A percentile compares a stretch with the other conserved stretches of the same genome.
phyloP scores from a whole-genome alignment of 345 rosid species.

The Anastatica hierochuntica region DNA sequence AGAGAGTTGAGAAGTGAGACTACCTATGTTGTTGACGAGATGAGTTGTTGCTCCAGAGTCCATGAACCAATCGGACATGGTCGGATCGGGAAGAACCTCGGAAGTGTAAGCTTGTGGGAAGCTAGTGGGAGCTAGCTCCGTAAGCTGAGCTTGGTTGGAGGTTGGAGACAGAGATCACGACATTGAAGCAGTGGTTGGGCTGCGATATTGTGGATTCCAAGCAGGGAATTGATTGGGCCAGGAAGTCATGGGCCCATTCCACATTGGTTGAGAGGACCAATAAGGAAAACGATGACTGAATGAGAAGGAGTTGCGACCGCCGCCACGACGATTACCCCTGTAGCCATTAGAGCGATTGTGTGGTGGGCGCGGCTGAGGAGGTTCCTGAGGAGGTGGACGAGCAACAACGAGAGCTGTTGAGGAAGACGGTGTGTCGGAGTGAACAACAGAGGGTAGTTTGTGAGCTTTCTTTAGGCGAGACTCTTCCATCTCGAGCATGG shows the following conservation, averaged over 20 bases:
- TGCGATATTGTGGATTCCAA: neutral
- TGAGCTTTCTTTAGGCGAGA: too few species aligned
- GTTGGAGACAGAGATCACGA: too few species aligned
- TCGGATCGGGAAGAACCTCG: neutral
- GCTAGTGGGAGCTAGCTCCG: neutral
- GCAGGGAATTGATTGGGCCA: too few species aligned
- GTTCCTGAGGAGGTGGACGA: constrained; percentile 9
- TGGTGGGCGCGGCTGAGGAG: constrained; percentile 37
- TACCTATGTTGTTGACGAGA: neutral
- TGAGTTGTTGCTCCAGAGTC: neutral
- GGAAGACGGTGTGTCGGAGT: too few species aligned
- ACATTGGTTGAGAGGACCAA: neutral
- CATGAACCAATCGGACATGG: neutral
- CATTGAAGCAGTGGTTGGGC: too few species aligned
- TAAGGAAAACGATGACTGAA: neutral
- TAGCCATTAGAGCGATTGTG: neutral
- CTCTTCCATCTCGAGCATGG: too few species aligned
- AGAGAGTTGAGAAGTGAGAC: neutral
- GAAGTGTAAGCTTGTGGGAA: neutral
- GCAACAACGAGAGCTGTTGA: too few species aligned
- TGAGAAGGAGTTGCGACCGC: neutral
- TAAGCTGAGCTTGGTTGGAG: neutral
- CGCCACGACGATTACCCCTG: neutral
- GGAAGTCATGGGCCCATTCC: too few species aligned
- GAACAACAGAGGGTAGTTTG: too few species aligned